Evolutionary conservation across 257 asterid species (phyloP).

Genomic region (Fraxinus cuspidata): DNA sequence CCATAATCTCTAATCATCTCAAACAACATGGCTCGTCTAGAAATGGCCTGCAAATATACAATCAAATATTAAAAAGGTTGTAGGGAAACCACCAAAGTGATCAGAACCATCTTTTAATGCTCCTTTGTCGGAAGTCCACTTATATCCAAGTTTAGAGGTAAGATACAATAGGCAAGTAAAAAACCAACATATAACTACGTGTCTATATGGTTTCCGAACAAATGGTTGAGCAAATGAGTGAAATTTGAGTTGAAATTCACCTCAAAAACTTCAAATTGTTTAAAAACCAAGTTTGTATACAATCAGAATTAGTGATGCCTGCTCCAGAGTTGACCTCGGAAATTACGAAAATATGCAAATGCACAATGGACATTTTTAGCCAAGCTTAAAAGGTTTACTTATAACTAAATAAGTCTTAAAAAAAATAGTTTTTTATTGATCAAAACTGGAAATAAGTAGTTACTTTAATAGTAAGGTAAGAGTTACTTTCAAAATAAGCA

Average conservation of each 20-base stretch:
- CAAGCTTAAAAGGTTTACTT: not conserved
- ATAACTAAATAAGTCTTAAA: not conserved
- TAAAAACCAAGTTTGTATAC: not conserved
- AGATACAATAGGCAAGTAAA: not conserved
- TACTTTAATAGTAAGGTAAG: not conserved
- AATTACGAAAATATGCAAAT: not conserved
- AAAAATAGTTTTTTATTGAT: not conserved
- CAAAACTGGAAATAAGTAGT: not conserved
- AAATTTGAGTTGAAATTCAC: not conserved
- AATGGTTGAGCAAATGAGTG: not conserved
- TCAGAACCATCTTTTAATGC: not conserved
- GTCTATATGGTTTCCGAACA: not conserved
- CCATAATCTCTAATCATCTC: conserved; percentile 93
- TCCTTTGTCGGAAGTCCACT: not conserved
- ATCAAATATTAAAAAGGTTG: conserved; percentile 1
- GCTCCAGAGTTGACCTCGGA: not conserved
- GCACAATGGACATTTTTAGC: not conserved
- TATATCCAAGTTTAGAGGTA: not conserved
- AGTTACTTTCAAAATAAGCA: not conserved
- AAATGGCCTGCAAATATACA: conserved; percentile 63
- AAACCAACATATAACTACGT: not conserved
- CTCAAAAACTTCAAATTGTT: not conserved
- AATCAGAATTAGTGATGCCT: not conserved
- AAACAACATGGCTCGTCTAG: conserved; percentile 74
- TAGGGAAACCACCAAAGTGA: not conserved